phyloP scores from a whole-genome alignment of 176 grass and related monocot species.

The Zizania latifolia region DNA sequence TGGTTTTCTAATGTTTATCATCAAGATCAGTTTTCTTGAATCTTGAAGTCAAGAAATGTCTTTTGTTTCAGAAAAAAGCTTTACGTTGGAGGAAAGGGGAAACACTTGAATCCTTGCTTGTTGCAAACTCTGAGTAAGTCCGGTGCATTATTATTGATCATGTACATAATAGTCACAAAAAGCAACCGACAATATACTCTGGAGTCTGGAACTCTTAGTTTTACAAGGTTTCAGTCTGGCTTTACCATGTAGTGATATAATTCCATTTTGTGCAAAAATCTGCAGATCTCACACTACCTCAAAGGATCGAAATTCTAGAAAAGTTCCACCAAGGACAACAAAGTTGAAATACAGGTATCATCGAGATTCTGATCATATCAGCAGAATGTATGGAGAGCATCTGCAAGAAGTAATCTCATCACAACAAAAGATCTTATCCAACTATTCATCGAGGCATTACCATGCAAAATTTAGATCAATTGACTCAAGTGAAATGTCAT shows the following conservation, averaged over 20 bases:
- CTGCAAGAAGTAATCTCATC: conserved; percentile 78
- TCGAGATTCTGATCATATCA: conserved; percentile 31
- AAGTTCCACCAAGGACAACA: conserved; percentile 58
- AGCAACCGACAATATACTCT: not conserved
- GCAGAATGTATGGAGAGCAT: conserved; percentile 42
- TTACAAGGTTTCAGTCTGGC: not conserved
- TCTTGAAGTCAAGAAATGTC: conserved; percentile 6
- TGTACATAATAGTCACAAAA: conserved; percentile 11
- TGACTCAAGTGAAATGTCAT: conserved; percentile 41
- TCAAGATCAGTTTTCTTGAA: not conserved
- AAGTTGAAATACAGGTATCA: conserved; percentile 64
- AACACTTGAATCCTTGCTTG: conserved; percentile 82
- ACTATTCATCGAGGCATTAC: conserved; percentile 40
- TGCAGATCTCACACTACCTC: conserved; percentile 44
- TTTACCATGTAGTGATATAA: conserved; percentile 45
- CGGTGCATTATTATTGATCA: not conserved
- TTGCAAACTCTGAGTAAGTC: conserved; percentile 68
- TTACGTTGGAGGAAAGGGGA: conserved; percentile 71
- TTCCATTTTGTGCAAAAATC: conserved; percentile 31
- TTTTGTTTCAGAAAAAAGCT: conserved; percentile 70
- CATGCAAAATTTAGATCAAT: conserved; percentile 39
- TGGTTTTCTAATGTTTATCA: not conserved
- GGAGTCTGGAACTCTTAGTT: conserved; percentile 24
- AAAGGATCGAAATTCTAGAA: conserved; percentile 54
- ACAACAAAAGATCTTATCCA: conserved; percentile 61